Evolutionary conservation across 345 rosid species (phyloP), one percentile per base, ranked within the genome.

Genomic region (Eutrema yunnanense): DNA sequence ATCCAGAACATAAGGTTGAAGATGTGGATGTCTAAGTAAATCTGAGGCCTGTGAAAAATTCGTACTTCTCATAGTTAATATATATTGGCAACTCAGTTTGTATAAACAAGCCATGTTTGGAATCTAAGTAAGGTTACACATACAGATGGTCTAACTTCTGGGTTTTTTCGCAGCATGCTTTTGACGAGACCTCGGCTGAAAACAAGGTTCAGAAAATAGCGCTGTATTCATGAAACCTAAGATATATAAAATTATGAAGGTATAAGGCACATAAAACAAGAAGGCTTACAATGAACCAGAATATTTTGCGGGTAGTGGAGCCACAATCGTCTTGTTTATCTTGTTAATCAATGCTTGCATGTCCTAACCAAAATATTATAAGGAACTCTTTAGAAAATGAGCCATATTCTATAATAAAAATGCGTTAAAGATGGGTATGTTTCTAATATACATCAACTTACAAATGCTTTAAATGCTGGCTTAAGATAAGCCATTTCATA

Each of bases 381-480:
- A 36, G 9, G 29, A 30, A 29, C 22, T 22, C 22, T 22, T 22
- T 1, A 22, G 22, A 22, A 22, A 22, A 22, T 22, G 1, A 22
- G 22, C 22, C 22, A 22, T 22, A 22, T 22, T 22, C 22, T 22
- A 48, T 3, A 38, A 59, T 6, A 47, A 33, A 62, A 41, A 8
- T 64, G 34, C 8, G 32, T 55, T 9, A 27, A 40, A 67, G 61
- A 52, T 67, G 4, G 29, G n/a, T 2, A 51, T 8, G 9, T 29
- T 26, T 38, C n/a, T 37, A 26, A 4, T 9, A 40, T 44, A 43
- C 8, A 44, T 8, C 4, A 74, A 84, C 96, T 89, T 83, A 92
- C 98, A 73, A 92, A 92, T 60, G 98, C 98, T 81, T 89, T 92
- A 76, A 92, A 92, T 72, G 96, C 98, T 41, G 98, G 90, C 87